phyloP scores from a whole-genome alignment of 495 filamentous ascomycete species.

The Podospora australis region DNA sequence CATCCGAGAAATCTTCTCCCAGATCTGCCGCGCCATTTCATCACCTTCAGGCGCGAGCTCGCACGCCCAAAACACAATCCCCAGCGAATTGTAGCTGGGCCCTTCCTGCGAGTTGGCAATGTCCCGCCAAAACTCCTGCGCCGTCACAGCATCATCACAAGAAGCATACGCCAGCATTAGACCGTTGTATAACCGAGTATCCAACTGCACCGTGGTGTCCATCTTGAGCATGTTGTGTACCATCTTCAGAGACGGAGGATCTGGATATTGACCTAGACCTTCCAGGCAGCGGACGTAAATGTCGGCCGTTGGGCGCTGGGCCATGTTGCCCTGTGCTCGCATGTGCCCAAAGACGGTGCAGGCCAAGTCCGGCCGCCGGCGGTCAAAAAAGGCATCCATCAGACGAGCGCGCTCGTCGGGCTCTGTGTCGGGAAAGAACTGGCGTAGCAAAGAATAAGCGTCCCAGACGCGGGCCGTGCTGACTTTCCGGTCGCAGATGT shows the following conservation, averaged over 20 bases:
- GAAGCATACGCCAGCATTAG: constrained; percentile 79
- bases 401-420: constrained; percentile 56
- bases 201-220: constrained; percentile 68
- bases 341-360: constrained; percentile 83
- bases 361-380: constrained; percentile 72
- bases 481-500: constrained; percentile 54
- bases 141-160: constrained; percentile 55
- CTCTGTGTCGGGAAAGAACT: constrained; percentile 70
- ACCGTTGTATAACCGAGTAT: constrained; percentile 68
- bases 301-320: constrained; percentile 56
- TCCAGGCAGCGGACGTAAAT: constrained; percentile 73
- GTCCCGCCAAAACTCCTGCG: constrained; percentile 73
- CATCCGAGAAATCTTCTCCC: constrained; percentile 64
- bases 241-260: constrained; percentile 59
- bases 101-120: constrained; percentile 74
- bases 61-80: constrained; percentile 71
- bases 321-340: constrained; percentile 54
- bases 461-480: constrained; percentile 67
- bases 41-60: constrained; percentile 57
- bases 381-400: constrained; percentile 78
- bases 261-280: constrained; percentile 60
- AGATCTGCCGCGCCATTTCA: constrained; percentile 63
- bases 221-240: constrained; percentile 91
- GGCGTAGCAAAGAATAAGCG: constrained; percentile 66
- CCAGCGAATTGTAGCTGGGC: constrained; percentile 69